Conservation (phyloP, 208 protist species). For the Leishmania tropica region DNA sequence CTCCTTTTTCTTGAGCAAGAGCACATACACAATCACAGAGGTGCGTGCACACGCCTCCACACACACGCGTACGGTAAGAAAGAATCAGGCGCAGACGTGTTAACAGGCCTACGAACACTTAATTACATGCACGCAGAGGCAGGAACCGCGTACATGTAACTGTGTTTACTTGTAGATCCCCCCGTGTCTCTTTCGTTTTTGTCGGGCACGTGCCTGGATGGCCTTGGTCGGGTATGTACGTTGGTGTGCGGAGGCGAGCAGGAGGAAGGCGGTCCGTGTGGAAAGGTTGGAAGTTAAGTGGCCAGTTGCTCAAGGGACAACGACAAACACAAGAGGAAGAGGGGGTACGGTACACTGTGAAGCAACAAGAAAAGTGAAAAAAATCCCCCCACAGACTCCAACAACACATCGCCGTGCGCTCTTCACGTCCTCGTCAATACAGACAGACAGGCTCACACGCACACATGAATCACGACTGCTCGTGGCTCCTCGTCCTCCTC, state of each 20-base stretch:
- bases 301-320: not conserved
- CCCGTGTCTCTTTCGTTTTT: not conserved
- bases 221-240: not conserved
- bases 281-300: not conserved
- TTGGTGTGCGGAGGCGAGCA: not conserved
- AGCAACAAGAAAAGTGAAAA: not conserved
- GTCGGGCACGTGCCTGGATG: not conserved
- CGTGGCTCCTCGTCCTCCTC: not conserved
- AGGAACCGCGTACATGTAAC: not conserved
- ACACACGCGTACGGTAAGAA: not conserved
- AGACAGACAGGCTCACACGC: not conserved
- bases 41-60: not conserved
- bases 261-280: not conserved
- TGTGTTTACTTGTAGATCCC: not conserved
- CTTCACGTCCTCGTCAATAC: not conserved
- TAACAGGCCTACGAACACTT: not conserved
- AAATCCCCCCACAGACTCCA: not conserved
- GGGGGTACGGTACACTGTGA: not conserved
- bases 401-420: not conserved
- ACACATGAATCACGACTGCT: not conserved
- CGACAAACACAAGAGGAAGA: not conserved
- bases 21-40: not conserved
- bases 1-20: not conserved
- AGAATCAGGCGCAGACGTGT: not conserved
- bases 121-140: not conserved